Conservation (phyloP, 805 yeast genomes). For the Yarrowia sp. region DNA sequence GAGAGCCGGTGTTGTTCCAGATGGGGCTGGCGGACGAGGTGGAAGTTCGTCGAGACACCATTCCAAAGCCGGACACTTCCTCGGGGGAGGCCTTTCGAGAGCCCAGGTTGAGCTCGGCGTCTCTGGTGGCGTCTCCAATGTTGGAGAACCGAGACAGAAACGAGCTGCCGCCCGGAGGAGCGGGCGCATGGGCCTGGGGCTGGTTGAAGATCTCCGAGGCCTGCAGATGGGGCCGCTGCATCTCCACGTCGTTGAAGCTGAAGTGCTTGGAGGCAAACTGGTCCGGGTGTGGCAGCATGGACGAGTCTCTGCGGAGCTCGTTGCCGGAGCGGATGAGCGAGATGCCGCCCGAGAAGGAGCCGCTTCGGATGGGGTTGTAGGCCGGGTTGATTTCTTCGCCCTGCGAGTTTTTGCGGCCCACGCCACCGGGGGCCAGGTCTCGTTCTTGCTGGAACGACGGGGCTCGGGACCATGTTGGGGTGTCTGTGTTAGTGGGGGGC, state of each 20-base stretch:
- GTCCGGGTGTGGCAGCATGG: constrained; percentile 34
- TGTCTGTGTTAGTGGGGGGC: constrained; percentile 26
- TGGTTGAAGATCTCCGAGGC: constrained; percentile 18
- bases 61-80: constrained; percentile 24
- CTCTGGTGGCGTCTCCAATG: constrained; percentile 49
- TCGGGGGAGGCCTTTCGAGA: constrained; percentile 30
- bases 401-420: constrained; percentile 38
- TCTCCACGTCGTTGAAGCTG: constrained; percentile 34
- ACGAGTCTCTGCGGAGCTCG: constrained; percentile 31
- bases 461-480: constrained; percentile 37
- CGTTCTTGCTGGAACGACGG: constrained; percentile 35
- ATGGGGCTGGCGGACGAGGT: constrained; percentile 37
- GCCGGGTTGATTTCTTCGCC: constrained; percentile 36
- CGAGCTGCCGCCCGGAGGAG: not conserved
- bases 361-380: constrained; percentile 37
- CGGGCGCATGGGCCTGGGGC: constrained; percentile 25
- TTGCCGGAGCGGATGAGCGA: constrained; percentile 37
- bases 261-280: constrained; percentile 31
- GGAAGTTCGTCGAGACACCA: constrained; percentile 28
- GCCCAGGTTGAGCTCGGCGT: constrained; percentile 45
- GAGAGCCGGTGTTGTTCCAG: constrained; percentile 38
- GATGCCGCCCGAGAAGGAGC: constrained; percentile 37
- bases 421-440: constrained; percentile 38
- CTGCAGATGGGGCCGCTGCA: constrained; percentile 30
- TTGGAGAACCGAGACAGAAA: constrained; percentile 42